These are phyloP conservation scores for Arabidopsis hybrid DNA, from an alignment of 441 rosid genomes.

Conservation along the genomic window DNA sequence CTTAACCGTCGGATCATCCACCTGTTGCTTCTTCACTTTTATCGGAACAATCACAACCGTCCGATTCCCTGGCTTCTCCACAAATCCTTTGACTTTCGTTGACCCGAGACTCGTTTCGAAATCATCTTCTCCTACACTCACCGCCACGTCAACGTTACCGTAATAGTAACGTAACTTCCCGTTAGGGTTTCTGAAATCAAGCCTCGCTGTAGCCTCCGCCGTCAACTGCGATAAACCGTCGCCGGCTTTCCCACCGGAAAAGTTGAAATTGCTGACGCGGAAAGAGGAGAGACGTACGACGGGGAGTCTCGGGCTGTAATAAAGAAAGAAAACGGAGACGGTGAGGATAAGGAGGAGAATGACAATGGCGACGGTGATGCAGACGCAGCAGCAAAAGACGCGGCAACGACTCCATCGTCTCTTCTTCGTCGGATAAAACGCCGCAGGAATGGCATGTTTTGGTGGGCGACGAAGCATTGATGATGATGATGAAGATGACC, in stretches of 20 bases:
- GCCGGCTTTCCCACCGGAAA: slow-evolving; percentile 43
- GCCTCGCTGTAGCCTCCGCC: slow-evolving; percentile 48
- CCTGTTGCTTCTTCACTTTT: slow-evolving; percentile 46
- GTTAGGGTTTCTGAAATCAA: slow-evolving; percentile 67
- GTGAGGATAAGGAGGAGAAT: slow-evolving; percentile 47
- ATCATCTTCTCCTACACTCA: slow-evolving; percentile 41
- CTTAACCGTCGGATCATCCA: slow-evolving; percentile 49
- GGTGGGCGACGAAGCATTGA: slow-evolving; percentile 36
- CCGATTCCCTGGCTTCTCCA: slow-evolving; percentile 50
- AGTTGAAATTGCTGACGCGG: slow-evolving; percentile 46
- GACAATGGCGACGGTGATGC: slow-evolving; percentile 45
- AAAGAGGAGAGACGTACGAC: slow-evolving; percentile 66
- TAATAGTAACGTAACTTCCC: slow-evolving; percentile 49
- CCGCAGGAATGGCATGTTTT: slow-evolving; percentile 49
- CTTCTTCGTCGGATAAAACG: slow-evolving; percentile 57
- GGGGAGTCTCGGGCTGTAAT: slow-evolving; percentile 73
- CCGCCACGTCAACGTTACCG: slow-evolving; percentile 48
- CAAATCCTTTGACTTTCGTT: slow-evolving; percentile 51
- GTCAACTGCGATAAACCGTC: slow-evolving; percentile 48
- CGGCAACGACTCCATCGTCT: slow-evolving; percentile 50
- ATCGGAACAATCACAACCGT: slow-evolving; percentile 58
- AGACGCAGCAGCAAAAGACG: slow-evolving; percentile 54
- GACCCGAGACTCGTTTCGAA: slow-evolving; percentile 52
- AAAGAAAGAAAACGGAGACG: slow-evolving; percentile 57
- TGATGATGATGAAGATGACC: neutral